A percentile compares a stretch with the other conserved stretches of the same genome.
Evolutionary conservation across 306 rosid species (phyloP).

Genomic region (Boehmeria nivea): DNA sequence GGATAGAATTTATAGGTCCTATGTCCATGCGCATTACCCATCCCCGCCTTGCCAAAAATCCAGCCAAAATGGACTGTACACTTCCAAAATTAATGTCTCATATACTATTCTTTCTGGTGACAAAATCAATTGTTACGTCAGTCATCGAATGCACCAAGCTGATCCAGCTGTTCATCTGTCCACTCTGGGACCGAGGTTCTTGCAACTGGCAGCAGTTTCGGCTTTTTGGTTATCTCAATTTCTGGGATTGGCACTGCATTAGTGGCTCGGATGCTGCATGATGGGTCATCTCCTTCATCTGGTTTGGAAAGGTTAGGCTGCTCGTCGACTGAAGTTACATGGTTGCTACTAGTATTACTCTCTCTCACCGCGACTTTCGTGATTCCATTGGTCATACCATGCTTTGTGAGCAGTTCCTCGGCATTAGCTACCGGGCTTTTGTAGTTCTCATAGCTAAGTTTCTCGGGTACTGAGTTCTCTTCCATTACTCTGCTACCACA

Average conservation of each 20-base stretch:
- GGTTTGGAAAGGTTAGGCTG: conserved; percentile 18
- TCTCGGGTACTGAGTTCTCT: conserved; percentile 15
- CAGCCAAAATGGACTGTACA: not conserved
- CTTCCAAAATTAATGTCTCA: not conserved
- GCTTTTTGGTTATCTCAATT: conserved; percentile 17
- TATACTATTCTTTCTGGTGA: not conserved
- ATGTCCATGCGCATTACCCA: not conserved
- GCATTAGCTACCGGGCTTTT: conserved; percentile 14
- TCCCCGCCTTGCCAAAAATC: not conserved
- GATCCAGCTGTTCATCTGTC: conserved; percentile 89
- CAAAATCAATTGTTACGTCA: conserved; percentile 20
- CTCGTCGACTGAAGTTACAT: conserved; percentile 20
- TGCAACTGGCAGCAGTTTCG: conserved; percentile 20
- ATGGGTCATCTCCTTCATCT: conserved; percentile 18
- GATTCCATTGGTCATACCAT: conserved; percentile 1
- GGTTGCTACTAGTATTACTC: conserved; percentile 13
- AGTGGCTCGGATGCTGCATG: conserved; percentile 14
- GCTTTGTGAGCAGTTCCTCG: conserved; percentile 27
- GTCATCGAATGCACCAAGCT: conserved; percentile 56
- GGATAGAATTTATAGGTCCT: too few species aligned
- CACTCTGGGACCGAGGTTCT: conserved; percentile 45
- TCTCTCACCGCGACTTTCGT: conserved; percentile 9
- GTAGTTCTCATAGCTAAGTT: conserved; percentile 15
- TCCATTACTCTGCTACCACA: conserved; percentile 18
- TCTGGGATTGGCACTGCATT: conserved; percentile 21